Base-by-base conservation (phyloP, 164 flowering plant species). In the Dillenia turbinata region DNA sequence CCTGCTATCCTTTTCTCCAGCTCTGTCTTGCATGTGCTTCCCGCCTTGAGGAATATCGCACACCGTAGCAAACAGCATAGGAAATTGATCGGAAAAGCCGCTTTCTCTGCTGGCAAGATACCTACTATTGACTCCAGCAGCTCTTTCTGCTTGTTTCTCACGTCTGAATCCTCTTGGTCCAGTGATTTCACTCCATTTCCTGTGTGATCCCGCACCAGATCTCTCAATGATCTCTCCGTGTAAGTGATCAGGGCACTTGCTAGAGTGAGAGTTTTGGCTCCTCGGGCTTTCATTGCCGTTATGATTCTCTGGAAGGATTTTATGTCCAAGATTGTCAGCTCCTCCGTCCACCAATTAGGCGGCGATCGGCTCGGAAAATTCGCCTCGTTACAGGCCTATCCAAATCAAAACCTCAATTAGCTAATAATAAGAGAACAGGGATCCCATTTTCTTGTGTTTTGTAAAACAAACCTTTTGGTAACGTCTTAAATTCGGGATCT, bases 321-420 rank as follows among this genome's bases (percentile, higher is more conserved):
- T 13, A 89, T 69, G 65, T 79, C 77, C 7, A 91, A 59, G 57
- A 85, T 75, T 1, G 88, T 57, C 2, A 94, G 76, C 73, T 94
- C 99, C 53, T 85, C 90, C 5, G 87, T 80, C 98, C 99, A 94
- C 97, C 97, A 91, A 58, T 86, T 89, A 3, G 90, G 78, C 0
- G 95, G 97, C 1, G 88, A 71, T 1, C 90, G 85, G 65, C 85
- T 83, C 0, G 96, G 93, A 60, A 89, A 94, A 55, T 78, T 87
- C 0, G 92, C 90, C 74, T 94, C 97, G 43, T 69, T 82, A 53
- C 88, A 89, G 2, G 86, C 88, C 96, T 92, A 65, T 0, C 17
- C 19, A 43, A 9, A 11, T 2, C 10, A 47, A 50, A 47, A 9
- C 53, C 13, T 33, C n/a, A 44, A 22, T 43, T 12, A 40, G 15